Evolutionary conservation across 805 yeast genomes (phyloP), one percentile per base, ranked within the genome.

Genomic region (Ogataea salicorniae): DNA sequence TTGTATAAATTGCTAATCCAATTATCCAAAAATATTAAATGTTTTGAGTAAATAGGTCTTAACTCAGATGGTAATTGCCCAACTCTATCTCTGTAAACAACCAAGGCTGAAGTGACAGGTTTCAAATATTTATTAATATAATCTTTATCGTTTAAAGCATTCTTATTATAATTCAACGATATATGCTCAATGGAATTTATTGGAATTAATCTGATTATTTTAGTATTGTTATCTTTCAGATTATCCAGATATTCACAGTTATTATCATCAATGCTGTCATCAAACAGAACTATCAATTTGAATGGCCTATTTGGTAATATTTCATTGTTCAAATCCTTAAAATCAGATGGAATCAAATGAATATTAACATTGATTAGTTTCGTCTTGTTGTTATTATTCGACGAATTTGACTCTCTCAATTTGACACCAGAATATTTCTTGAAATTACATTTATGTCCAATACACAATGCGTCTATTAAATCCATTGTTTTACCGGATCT

Each of bases 121-220:
- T 80, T 83, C 39, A 89, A 69, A 54, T 79, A 78, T 22, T 73
- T 71, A 33, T 69, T 61, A 9, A 26, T 26, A 34, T 70, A 65
- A 56, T 64, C 55, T 67, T 69, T 58, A 17, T 58, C 31, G 51
- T 35, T 55, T 51, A 13, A 58, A 53, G 45, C 59, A 43, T 53
- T 67, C 49, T 49, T 62, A 6, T 26, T 60, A 70, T 81, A 76
- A 57, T 74, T 69, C 48, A 76, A 59, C 51, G 80, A 79, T 52
- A 89, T 82, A 62, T 92, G 98, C 57, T 92, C 97, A 23, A 88
- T 80, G 3, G 95, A 83, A 57, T 87, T 83, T 48, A 83, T 77
- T 2, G 96, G 84, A 3, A 88, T 80, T 22, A 92, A 69, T 35
- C 92, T 69, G 23, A 92, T 59, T 5, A 87, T 68, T 63, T 58